Evolutionary conservation across 2,329 filamentous ascomycete genomes (phyloP).

Genomic region (Phaeosphaeria sp.): DNA sequence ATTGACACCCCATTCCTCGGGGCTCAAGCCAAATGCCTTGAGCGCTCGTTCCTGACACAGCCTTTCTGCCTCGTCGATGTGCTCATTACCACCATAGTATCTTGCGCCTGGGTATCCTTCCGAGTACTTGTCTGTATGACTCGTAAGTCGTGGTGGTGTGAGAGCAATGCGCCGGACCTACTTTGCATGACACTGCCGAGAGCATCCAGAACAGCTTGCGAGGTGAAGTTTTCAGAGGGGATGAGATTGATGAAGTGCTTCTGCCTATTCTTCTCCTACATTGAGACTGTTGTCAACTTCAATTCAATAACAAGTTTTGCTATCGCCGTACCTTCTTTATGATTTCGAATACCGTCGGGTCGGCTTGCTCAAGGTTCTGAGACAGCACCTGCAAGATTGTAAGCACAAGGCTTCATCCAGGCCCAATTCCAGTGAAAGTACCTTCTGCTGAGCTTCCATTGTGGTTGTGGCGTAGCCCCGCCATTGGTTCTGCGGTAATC

Average conservation of each 20-base stretch:
- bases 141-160: conserved; percentile 47
- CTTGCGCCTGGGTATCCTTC: conserved; percentile 97
- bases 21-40: conserved; percentile 84
- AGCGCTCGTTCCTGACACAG: conserved; percentile 95
- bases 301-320: conserved; percentile 11
- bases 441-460: conserved; percentile 57
- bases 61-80: conserved; percentile 95
- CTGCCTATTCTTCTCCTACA: conserved; percentile 89
- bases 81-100: conserved; percentile 99
- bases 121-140: conserved; percentile 86
- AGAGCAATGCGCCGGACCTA: conserved; percentile 59
- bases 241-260: conserved; percentile 99
- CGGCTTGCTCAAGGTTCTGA: conserved; percentile 79
- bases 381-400: conserved; percentile 71
- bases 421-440: conserved; percentile 20
- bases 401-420: conserved; percentile 7
- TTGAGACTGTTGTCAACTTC: conserved; percentile 22
- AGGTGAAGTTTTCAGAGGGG: conserved; percentile 99
- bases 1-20: conserved; percentile 96
- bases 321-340: conserved; percentile 75
- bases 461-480: conserved; percentile 50
- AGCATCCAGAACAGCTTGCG: conserved; percentile 95
- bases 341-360: conserved; percentile 86
- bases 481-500: conserved; percentile 43
- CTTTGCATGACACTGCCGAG: conserved; percentile 68